phyloP scores from a whole-genome alignment of 2,329 filamentous ascomycete genomes.

The Exophiala xenobiotica region DNA sequence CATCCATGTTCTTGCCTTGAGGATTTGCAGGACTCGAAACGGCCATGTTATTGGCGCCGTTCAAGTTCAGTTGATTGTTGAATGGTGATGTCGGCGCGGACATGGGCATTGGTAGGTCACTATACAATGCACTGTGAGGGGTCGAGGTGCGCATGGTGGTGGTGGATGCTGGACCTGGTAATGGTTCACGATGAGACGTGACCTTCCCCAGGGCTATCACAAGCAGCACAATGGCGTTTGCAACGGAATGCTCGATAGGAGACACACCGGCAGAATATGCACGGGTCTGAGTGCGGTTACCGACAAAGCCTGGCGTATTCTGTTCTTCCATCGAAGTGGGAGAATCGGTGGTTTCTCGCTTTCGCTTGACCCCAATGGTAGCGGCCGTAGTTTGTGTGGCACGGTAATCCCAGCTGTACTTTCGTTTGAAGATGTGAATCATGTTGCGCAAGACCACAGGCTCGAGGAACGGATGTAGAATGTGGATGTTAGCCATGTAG shows the following conservation, averaged over 20 bases:
- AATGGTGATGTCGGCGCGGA: slow-evolving; percentile 29
- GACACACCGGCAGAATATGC: slow-evolving; percentile 12
- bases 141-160: slow-evolving; percentile 32
- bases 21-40: slow-evolving; percentile 32
- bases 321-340: slow-evolving; percentile 22
- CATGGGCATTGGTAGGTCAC: slow-evolving; percentile 28
- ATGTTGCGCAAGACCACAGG: slow-evolving; percentile 52
- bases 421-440: slow-evolving; percentile 52
- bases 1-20: slow-evolving; percentile 70
- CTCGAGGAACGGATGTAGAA: slow-evolving; percentile 64
- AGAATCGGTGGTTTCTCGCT: slow-evolving; percentile 28
- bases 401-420: slow-evolving; percentile 42
- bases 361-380: slow-evolving; percentile 27
- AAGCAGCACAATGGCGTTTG: slow-evolving; percentile 77
- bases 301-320: slow-evolving; percentile 1
- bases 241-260: slow-evolving; percentile 59
- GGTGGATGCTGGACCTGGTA: slow-evolving; percentile 49
- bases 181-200: slow-evolving; percentile 54
- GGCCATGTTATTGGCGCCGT: slow-evolving; percentile 13
- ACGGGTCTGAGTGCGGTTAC: slow-evolving; percentile 27
- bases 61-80: slow-evolving; percentile 19
- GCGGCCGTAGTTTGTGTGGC: slow-evolving; percentile 9
- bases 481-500: slow-evolving; percentile 61
- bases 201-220: slow-evolving; percentile 86
- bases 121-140: slow-evolving; percentile 30